Evolutionary conservation across 2,329 filamentous ascomycete species (phyloP).

Genomic region (Alternaria arborescens): DNA sequence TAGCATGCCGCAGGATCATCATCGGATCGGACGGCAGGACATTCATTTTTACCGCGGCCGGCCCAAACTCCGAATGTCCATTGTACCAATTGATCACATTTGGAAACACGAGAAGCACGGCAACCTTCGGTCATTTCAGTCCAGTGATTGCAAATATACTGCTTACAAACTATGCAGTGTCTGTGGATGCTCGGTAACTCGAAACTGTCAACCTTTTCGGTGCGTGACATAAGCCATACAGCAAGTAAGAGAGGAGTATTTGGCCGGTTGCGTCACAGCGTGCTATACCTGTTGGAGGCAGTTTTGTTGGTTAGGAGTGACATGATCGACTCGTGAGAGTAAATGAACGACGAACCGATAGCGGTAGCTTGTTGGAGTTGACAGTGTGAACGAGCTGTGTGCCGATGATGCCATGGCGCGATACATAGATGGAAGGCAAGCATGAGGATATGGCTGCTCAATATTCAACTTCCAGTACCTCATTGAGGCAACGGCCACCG

Average conservation of each 20-base stretch:
- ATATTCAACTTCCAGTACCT: background rate
- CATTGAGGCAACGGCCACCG: background rate
- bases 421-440: background rate
- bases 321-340: no score
- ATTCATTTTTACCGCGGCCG: background rate
- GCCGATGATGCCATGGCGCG: background rate
- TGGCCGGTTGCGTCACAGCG: no score
- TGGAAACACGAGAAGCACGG: background rate
- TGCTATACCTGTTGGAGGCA: no score
- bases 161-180: no score
- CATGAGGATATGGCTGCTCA: background rate
- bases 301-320: no score
- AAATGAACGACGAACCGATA: no score
- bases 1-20: background rate
- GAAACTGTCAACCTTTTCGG: no score
- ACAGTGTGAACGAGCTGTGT: background rate
- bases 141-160: no score
- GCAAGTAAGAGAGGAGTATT: no score
- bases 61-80: background rate
- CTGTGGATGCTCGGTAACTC: no score
- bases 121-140: background rate
- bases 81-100: background rate
- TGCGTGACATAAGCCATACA: no score
- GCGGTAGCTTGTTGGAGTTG: background rate
- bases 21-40: background rate